Conservation (phyloP, 2,329 filamentous ascomycete genomes). For the Monosporascus sp. region DNA sequence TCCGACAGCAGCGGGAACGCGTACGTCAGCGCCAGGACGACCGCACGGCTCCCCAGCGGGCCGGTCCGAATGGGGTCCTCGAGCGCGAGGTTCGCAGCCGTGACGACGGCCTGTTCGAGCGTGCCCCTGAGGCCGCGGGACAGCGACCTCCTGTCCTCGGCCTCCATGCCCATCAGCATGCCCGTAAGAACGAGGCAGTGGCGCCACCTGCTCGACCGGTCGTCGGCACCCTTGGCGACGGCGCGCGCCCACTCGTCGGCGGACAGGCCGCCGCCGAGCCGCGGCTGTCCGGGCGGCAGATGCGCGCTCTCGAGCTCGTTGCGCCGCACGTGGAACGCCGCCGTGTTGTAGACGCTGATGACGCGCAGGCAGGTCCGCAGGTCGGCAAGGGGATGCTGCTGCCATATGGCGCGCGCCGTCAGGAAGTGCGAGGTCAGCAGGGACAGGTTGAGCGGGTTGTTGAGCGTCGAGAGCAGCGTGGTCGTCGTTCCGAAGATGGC, state of each 20-base stretch:
- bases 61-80: constrained; percentile 37
- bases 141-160: constrained; percentile 58
- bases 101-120: constrained; percentile 68
- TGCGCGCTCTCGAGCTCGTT: constrained; percentile 38
- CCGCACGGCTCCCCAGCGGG: constrained; percentile 40
- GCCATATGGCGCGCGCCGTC: constrained; percentile 67
- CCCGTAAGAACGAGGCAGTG: constrained; percentile 78
- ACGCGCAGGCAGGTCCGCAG: constrained; percentile 60
- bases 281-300: constrained; percentile 20
- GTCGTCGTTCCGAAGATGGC: constrained; percentile 62
- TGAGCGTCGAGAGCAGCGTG: constrained; percentile 62
- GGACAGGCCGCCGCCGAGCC: constrained; percentile 36
- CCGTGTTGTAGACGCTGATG: constrained; percentile 67
- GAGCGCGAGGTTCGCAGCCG: constrained; percentile 73
- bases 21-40: constrained; percentile 71
- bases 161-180: constrained; percentile 70
- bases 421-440: constrained; percentile 69
- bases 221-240: constrained; percentile 53
- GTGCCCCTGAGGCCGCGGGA: constrained; percentile 58
- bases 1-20: constrained; percentile 68
- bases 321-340: constrained; percentile 49
- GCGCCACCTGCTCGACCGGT: constrained; percentile 66
- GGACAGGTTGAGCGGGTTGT: constrained; percentile 70
- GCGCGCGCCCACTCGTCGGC: constrained; percentile 53
- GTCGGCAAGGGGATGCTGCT: constrained; percentile 29